Conservation (phyloP, 176 grass and related monocot genomes). For the Dactylis glomerata region DNA sequence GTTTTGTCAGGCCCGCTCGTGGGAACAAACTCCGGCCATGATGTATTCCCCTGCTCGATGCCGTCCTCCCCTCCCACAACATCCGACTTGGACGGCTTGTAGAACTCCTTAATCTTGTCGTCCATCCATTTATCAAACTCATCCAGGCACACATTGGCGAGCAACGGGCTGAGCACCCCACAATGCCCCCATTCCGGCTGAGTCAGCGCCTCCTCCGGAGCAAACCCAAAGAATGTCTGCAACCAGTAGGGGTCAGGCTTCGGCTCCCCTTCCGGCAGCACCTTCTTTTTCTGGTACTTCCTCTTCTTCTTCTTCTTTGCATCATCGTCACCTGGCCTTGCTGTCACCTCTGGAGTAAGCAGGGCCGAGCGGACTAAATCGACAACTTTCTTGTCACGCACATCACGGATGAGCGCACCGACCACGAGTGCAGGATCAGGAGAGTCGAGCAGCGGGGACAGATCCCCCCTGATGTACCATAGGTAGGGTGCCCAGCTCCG, state of each 20-base stretch:
- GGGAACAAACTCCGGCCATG: constrained; percentile 96
- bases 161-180: constrained; percentile 73
- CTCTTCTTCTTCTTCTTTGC: constrained; percentile 81
- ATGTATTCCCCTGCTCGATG: constrained; percentile 77
- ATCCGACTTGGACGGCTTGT: constrained; percentile 80
- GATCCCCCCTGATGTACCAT: constrained; percentile 93
- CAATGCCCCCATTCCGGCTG: constrained; percentile 90
- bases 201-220: constrained; percentile 69
- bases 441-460: constrained; percentile 74
- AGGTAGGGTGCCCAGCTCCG: constrained; percentile 83
- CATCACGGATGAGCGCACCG: constrained; percentile 74
- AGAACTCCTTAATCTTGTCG: constrained; percentile 79
- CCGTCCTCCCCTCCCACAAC: constrained; percentile 53
- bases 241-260: constrained; percentile 97
- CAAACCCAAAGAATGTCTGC: constrained; percentile 92
- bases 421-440: constrained; percentile 65
- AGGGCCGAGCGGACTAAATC: constrained; percentile 80
- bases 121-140: constrained; percentile 95
- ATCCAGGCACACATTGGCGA: constrained; percentile 80
- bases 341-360: constrained; percentile 55
- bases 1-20: constrained; percentile 93
- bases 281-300: constrained; percentile 94
- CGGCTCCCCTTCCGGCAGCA: constrained; percentile 83
- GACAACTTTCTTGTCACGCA: constrained; percentile 79
- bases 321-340: constrained; percentile 45